Percentiles rank a stretch among this genome's conserved stretches.
Conservation (phyloP, 2,329 filamentous ascomycete species). For the Knufia petricola region DNA sequence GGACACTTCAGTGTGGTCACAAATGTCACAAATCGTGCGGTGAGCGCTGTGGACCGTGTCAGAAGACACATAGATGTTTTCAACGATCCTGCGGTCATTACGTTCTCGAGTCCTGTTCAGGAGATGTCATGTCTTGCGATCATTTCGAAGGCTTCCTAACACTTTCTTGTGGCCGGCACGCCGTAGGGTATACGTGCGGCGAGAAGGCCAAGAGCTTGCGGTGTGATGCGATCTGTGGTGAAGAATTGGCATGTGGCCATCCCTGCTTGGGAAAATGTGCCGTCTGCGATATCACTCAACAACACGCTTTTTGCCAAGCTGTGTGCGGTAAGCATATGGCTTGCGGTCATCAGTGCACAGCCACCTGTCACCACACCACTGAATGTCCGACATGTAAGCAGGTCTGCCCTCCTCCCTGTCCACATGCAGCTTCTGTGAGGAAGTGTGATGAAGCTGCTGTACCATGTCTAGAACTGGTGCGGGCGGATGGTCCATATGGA, state of each 20-base stretch:
- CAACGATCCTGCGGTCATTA: slow-evolving; percentile 16
- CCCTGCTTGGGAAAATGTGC: slow-evolving; percentile 12
- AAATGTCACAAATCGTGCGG: too few species aligned
- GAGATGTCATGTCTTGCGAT: slow-evolving; percentile 14
- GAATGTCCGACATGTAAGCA: slow-evolving; percentile 25
- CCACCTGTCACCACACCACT: slow-evolving; percentile 43
- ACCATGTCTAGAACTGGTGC: too few species aligned
- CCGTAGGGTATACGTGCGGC: slow-evolving; percentile 14
- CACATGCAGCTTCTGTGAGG: too few species aligned
- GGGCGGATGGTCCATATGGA: too few species aligned
- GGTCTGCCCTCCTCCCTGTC: too few species aligned
- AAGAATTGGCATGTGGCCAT: slow-evolving; percentile 13
- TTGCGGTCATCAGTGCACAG: slow-evolving; percentile 21
- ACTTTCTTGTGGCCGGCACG: slow-evolving; percentile 17
- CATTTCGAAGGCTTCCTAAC: slow-evolving; percentile 7
- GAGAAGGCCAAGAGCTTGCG: slow-evolving; percentile 8
- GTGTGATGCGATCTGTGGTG: slow-evolving; percentile 11
- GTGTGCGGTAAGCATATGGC: slow-evolving; percentile 13
- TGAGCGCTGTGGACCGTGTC: not conserved
- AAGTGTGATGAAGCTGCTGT: too few species aligned
- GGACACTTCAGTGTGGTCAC: slow-evolving; percentile 5
- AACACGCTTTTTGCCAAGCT: not conserved
- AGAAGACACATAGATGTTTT: not conserved
- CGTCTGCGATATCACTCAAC: slow-evolving; percentile 7
- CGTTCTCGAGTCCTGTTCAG: slow-evolving; percentile 19